A percentile compares a stretch with the other conserved stretches of the same genome.
Conservation (phyloP, 305 asterid species). For the Plantago rigida region DNA sequence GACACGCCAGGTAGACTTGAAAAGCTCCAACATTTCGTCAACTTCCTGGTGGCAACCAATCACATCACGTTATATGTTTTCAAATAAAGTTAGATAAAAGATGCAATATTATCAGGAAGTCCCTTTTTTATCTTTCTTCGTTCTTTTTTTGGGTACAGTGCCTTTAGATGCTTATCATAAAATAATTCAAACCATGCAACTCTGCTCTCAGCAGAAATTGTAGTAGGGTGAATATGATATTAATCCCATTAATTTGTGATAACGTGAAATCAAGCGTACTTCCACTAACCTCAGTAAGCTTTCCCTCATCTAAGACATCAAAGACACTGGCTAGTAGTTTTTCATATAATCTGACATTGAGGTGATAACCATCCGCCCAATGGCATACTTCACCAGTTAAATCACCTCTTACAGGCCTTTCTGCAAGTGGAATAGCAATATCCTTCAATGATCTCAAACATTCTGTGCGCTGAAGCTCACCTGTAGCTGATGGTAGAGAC, state of each 20-base stretch:
- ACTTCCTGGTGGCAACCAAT: slow-evolving; percentile 61
- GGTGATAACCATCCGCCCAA: slow-evolving; percentile 98
- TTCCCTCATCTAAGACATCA: slow-evolving; percentile 96
- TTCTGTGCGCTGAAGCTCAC: slow-evolving; percentile 84
- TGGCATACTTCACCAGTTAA: slow-evolving; percentile 98
- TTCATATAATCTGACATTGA: slow-evolving; percentile 86
- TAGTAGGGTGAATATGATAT: too few relatives aligned
- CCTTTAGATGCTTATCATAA: too few relatives aligned
- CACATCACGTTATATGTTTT: slow-evolving; percentile 19
- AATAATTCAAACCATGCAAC: too few relatives aligned
- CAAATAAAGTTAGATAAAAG: not conserved
- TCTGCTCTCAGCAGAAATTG: not conserved
- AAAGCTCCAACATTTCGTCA: slow-evolving; percentile 96
- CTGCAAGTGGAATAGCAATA: slow-evolving; percentile 74
- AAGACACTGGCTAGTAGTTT: slow-evolving; percentile 82
- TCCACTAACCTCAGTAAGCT: slow-evolving; percentile 85
- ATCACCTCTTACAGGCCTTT: slow-evolving; percentile 97
- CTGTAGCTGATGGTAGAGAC: slow-evolving; percentile 81
- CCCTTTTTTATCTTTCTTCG: too few relatives aligned
- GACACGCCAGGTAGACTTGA: slow-evolving; percentile 88
- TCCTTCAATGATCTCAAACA: slow-evolving; percentile 83
- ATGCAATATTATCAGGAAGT: too few relatives aligned
- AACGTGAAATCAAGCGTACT: slow-evolving; percentile 17
- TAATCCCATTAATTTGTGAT: not conserved
- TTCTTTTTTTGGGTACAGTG: too few relatives aligned